Percentiles rank a stretch among this genome's conserved stretches.
Evolutionary conservation across 768 basidiomycete species (phyloP).

Genomic region (Phylloporus scabripes): DNA sequence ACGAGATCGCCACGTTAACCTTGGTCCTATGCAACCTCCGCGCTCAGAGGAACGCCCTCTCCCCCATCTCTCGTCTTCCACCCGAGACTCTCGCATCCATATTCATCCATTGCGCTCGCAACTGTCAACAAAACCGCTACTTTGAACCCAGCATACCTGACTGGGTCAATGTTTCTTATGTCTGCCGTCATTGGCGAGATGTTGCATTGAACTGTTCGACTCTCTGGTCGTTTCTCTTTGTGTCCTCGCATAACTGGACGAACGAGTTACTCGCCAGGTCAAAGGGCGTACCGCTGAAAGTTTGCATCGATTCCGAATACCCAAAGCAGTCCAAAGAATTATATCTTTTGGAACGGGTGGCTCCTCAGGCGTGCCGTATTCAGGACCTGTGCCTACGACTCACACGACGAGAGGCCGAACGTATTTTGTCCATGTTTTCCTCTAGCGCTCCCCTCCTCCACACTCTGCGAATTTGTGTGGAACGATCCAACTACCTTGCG

Average conservation of each 20-base stretch:
- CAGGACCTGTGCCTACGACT: slow-evolving; percentile 13
- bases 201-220: slow-evolving; percentile 18
- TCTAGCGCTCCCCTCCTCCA: neutral
- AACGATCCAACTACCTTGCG: slow-evolving; percentile 9
- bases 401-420: slow-evolving; percentile 14
- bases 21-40: neutral
- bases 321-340: neutral
- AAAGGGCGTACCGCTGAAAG: slow-evolving; percentile 29
- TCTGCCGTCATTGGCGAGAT: slow-evolving; percentile 34
- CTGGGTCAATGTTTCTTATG: slow-evolving; percentile 22
- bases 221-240: slow-evolving; percentile 21
- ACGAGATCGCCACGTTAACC: neutral
- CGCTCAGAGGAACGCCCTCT: slow-evolving; percentile 5
- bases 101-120: slow-evolving; percentile 6
- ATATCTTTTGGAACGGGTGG: neutral
- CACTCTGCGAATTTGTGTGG: slow-evolving; percentile 1
- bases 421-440: slow-evolving; percentile 17
- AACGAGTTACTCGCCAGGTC: slow-evolving; percentile 40
- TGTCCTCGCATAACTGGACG: slow-evolving; percentile 31
- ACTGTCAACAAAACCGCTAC: neutral
- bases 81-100: slow-evolving; percentile 8
- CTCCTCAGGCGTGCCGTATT: neutral
- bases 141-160: slow-evolving; percentile 5
- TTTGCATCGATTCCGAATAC: neutral
- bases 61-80: slow-evolving; percentile 11